phyloP scores from a whole-genome alignment of 139 green algal genomes.

The Chlorella sp. region DNA sequence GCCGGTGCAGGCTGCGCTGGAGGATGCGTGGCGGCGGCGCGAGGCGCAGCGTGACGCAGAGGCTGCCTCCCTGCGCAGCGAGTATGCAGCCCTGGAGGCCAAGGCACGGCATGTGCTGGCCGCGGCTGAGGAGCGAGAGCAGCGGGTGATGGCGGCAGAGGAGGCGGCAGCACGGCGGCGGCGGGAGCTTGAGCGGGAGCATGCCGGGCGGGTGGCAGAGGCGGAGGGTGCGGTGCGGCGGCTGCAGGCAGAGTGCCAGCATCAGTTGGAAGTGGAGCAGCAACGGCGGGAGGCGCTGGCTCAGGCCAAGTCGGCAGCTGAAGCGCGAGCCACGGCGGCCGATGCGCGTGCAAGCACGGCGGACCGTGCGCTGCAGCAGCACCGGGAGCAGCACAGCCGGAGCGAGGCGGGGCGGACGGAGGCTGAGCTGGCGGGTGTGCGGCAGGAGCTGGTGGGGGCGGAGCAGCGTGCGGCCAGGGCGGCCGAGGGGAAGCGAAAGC shows the following conservation, averaged over 20 bases:
- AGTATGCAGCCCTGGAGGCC: constrained; percentile 44
- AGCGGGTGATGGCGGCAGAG: constrained; percentile 50
- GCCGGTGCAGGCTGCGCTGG: constrained; percentile 35
- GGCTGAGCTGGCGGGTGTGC: constrained; percentile 39
- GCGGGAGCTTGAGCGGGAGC: constrained; percentile 51
- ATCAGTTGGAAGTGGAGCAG: constrained; percentile 53
- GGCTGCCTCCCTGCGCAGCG: constrained; percentile 2
- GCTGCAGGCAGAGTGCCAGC: constrained; percentile 56
- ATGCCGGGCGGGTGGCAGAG: constrained; percentile 30
- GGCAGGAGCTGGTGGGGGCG: neutral
- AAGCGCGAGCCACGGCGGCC: constrained; percentile 15
- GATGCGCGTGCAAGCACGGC: constrained; percentile 16
- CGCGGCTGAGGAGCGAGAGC: constrained; percentile 54
- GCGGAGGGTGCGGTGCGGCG: constrained; percentile 30
- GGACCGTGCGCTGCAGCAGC: constrained; percentile 31
- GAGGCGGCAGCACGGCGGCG: constrained; percentile 45
- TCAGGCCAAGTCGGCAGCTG: constrained; percentile 4
- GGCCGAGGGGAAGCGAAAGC: constrained; percentile 41
- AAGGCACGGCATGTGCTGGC: constrained; percentile 42
- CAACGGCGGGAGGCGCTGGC: constrained; percentile 12
- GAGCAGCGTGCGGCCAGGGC: constrained; percentile 21
- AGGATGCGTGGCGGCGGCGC: constrained; percentile 53
- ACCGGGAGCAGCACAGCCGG: constrained; percentile 26
- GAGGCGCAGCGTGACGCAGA: constrained; percentile 47
- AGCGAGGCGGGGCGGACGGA: constrained; percentile 47